Conservation (phyloP, 208 protist genomes). For the Acanthamoeba healyi region DNA sequence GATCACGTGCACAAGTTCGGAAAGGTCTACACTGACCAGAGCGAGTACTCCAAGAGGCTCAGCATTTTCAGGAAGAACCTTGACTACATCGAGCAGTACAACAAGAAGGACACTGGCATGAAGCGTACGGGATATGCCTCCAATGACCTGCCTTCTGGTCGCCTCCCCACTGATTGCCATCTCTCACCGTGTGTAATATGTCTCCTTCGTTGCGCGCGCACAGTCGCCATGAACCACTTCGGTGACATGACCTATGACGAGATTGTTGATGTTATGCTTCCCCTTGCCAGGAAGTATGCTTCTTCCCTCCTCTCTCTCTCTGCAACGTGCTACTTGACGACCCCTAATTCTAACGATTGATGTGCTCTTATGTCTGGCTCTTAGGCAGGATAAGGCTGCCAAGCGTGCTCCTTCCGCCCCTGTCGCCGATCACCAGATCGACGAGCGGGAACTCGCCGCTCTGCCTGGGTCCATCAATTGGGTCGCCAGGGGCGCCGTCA, state of each 20-base stretch:
- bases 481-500: conserved; percentile 93
- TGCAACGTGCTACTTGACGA: no score
- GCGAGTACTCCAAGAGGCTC: conserved; percentile 24
- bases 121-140: conserved; percentile 62
- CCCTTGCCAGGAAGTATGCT: not conserved
- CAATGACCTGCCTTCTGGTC: not conserved
- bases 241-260: conserved; percentile 81
- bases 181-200: no score
- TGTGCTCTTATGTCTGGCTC: not conserved
- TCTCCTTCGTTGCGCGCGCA: conserved; percentile 10
- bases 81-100: conserved; percentile 41
- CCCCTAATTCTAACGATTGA: not conserved
- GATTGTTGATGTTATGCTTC: conserved; percentile 66
- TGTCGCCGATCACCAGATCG: not conserved
- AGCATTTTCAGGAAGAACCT: conserved; percentile 59
- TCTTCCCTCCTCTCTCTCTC: not conserved
- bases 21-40: conserved; percentile 39
- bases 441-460: not conserved
- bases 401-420: not conserved
- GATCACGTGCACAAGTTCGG: conserved; percentile 46
- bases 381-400: not conserved
- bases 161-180: not conserved
- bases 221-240: conserved; percentile 81
- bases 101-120: conserved; percentile 61
- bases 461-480: conserved; percentile 90